A percentile compares a stretch with the other conserved stretches of the same genome.
Evolutionary conservation across 352 stramenopile species (phyloP).

Genomic region (Pythium rishiriense): DNA sequence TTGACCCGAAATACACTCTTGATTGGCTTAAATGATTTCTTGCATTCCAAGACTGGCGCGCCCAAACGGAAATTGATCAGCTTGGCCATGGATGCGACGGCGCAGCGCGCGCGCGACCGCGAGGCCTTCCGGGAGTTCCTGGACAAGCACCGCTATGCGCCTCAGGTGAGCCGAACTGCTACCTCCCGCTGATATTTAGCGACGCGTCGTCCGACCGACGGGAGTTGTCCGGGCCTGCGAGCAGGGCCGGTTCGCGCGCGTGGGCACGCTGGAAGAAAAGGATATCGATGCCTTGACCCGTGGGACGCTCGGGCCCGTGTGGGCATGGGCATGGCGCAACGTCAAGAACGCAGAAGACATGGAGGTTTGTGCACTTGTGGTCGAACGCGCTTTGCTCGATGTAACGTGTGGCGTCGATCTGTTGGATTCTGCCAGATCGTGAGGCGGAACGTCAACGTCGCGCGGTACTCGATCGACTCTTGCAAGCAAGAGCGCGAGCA

Average conservation of each 20-base stretch:
- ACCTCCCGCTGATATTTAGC: too few species aligned
- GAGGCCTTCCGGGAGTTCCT: conserved; percentile 48
- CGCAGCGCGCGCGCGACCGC: conserved; percentile 31
- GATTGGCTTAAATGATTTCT: conserved; percentile 1
- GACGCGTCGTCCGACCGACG: too few species aligned
- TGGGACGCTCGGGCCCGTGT: conserved; percentile 32
- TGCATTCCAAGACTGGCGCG: not conserved
- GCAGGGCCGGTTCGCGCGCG: conserved; percentile 37
- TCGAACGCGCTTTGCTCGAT: not conserved
- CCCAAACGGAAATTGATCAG: not conserved
- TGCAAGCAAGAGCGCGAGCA: conserved; percentile 38
- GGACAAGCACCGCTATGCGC: conserved; percentile 39
- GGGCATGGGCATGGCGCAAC: conserved; percentile 43
- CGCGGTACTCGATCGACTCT: conserved; percentile 31
- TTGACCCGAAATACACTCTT: not conserved
- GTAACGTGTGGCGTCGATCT: not conserved
- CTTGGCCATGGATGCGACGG: conserved; percentile 23
- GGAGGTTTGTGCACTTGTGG: conserved; percentile 18
- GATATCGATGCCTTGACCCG: conserved; percentile 50
- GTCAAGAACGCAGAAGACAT: conserved; percentile 41
- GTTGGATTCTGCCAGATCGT: conserved; percentile 21
- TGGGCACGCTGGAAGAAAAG: conserved; percentile 35
- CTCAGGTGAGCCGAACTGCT: too few species aligned
- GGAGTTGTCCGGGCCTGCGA: not conserved
- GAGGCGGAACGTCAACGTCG: conserved; percentile 37